phyloP scores from a whole-genome alignment of 2,329 filamentous ascomycete species.

The Truncatella angustata region DNA sequence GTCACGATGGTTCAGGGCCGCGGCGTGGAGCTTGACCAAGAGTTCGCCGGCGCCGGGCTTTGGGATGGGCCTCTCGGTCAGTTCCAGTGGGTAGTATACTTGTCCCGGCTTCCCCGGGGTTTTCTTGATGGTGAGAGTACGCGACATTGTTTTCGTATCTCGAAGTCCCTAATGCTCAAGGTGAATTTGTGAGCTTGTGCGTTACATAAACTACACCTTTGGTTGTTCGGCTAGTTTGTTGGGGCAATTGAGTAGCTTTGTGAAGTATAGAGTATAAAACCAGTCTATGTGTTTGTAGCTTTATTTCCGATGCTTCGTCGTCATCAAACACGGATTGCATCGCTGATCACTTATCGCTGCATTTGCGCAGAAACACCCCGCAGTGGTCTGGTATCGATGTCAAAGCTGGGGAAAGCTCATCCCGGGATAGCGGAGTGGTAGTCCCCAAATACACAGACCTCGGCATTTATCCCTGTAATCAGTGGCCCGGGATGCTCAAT shows the following conservation, averaged over 20 bases:
- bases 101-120: conserved; percentile 81
- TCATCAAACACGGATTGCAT: background rate
- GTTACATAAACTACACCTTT: no score
- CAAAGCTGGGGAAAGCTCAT: no score
- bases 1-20: conserved; percentile 91
- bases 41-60: conserved; percentile 65
- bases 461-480: background rate
- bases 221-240: no score
- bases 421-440: background rate
- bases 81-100: conserved; percentile 76
- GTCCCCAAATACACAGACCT: background rate
- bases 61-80: conserved; percentile 62
- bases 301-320: no score
- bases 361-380: background rate
- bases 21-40: conserved; percentile 72
- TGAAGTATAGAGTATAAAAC: no score
- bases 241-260: background rate
- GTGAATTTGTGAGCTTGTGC: no score
- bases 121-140: conserved; percentile 62
- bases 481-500: background rate
- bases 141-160: conserved; percentile 47
- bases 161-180: no score
- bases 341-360: no score
- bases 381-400: no score
- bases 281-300: background rate